Evolutionary conservation across 2,329 filamentous ascomycete genomes (phyloP), one percentile per base, ranked within the genome.

Genomic region (Clonostachys byssicola): DNA sequence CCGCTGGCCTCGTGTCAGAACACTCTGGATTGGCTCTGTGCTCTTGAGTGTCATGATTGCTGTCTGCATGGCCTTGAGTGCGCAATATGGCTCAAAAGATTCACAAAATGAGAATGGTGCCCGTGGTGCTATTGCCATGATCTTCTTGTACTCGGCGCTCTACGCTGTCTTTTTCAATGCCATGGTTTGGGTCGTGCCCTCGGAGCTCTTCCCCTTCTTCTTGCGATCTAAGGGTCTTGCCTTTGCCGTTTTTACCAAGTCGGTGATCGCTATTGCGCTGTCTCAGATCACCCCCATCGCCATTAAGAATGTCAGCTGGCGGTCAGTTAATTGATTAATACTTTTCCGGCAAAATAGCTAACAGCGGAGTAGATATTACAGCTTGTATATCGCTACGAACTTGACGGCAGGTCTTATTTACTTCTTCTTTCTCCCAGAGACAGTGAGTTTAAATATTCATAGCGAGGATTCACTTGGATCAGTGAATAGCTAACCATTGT

Each of bases 161-260:
- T 65, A 62, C 46, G 56, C 57, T 7, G 53, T 63, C 44, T 64
- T 58, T 54, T 63, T 65, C 54, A 67, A 65, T 53, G 58, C 55
- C 12, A 56, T 57, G 8, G 56, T 57, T 45, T 66, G 58, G 55
- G 60, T 63, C 1, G 50, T 66, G 2, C 54, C 57, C 5, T 53
- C 61, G 0, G 59, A 63, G 42, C 58, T 59, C 13, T 61, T 61
- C 47, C 58, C 60, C 1, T 52, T 55, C 12, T 49, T 54, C 30
- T 53, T 64, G 1, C 56, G 56, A 14, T 48, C 53, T 5, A 49
- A 55, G 38, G 54, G 58, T 2, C 39, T 57, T 7, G 54, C 52
- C 0, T 57, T 59, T 38, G 57, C 60, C 5, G 55, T 61, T 1
- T 57, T 59, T 30, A 51, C 52, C 5, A 54, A 60, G 17, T 51